A percentile compares a stretch with the other conserved stretches of the same genome.
These are phyloP conservation scores for Chrysoporthe puriensis DNA, from an alignment of 2,329 filamentous ascomycete genomes.

Conservation along the genomic window DNA sequence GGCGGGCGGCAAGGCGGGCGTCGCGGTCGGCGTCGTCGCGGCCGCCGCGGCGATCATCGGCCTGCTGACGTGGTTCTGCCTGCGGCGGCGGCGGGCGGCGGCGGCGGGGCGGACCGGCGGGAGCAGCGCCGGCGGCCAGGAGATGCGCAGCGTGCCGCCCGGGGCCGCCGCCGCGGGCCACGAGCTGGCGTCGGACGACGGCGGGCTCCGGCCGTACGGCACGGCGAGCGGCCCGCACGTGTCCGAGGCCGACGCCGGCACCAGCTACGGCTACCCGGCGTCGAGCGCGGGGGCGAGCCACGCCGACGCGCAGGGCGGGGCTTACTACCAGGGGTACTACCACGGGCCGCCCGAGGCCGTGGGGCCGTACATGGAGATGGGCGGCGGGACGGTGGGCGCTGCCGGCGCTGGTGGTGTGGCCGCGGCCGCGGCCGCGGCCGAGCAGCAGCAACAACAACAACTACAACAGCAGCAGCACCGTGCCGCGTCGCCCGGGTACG, in stretches of 20 bases:
- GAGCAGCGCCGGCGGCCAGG: slow-evolving; percentile 29
- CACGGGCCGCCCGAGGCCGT: not conserved
- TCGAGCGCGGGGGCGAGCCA: slow-evolving; percentile 30
- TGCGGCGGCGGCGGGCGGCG: slow-evolving; percentile 42
- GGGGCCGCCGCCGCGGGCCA: not conserved
- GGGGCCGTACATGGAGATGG: slow-evolving; percentile 8
- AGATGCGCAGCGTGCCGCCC: slow-evolving; percentile 22
- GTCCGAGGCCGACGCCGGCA: slow-evolving; percentile 34
- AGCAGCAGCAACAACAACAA: not conserved
- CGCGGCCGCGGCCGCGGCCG: slow-evolving; percentile 27
- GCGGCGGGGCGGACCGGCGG: slow-evolving; percentile 29
- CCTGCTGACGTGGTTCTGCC: slow-evolving; percentile 50
- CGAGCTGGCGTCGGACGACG: slow-evolving; percentile 7
- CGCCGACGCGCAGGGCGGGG: not conserved
- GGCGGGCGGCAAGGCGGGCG: slow-evolving; percentile 57
- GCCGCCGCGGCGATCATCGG: slow-evolving; percentile 48
- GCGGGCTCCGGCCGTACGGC: slow-evolving; percentile 26
- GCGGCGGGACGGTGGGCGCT: slow-evolving; percentile 12
- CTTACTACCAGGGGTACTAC: slow-evolving; percentile 32
- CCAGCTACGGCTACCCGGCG: slow-evolving; percentile 31
- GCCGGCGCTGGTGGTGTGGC: slow-evolving; percentile 24
- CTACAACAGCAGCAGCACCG: not conserved
- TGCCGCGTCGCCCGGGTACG: slow-evolving; percentile 38
- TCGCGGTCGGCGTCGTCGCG: slow-evolving; percentile 57
- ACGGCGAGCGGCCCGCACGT: slow-evolving; percentile 34